Conservation (phyloP, 2,329 filamentous ascomycete species). For the Alternaria ethzedia region DNA sequence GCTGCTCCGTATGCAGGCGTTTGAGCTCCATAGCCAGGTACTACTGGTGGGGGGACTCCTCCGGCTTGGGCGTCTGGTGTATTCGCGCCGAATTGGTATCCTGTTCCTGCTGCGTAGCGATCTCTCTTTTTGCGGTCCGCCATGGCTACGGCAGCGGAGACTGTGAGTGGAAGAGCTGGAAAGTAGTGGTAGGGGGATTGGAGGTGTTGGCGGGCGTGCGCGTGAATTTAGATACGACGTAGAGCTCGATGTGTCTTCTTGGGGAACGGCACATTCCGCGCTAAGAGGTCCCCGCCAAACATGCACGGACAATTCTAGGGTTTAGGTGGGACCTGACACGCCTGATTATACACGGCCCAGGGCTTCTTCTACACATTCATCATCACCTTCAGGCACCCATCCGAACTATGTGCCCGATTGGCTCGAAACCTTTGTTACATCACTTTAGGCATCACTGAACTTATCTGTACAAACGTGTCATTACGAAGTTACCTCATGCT, state of each 20-base stretch:
- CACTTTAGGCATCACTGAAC: background rate
- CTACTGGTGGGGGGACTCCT: constrained; percentile 51
- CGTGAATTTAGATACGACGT: constrained; percentile 31
- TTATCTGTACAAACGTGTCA: background rate
- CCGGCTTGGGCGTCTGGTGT: constrained; percentile 61
- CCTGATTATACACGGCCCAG: background rate
- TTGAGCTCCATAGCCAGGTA: constrained; percentile 29
- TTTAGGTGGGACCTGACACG: constrained; percentile 12
- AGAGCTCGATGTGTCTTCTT: constrained; percentile 48
- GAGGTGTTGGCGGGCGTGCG: constrained; percentile 21
- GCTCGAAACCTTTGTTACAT: background rate
- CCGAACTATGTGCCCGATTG: background rate
- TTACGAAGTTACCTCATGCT: background rate
- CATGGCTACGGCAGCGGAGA: constrained; percentile 33
- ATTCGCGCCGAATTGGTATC: constrained; percentile 95
- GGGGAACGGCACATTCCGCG: constrained; percentile 38
- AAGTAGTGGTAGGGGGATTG: constrained; percentile 13
- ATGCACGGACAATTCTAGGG: constrained; percentile 20
- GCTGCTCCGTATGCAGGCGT: constrained; percentile 49
- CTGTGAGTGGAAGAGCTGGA: constrained; percentile 9
- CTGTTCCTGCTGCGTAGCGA: constrained; percentile 90
- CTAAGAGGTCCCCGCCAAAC: constrained; percentile 32
- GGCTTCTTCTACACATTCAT: background rate
- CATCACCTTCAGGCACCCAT: constrained; percentile 17
- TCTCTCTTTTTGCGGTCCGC: constrained; percentile 78